Base-by-base conservation (phyloP, 2,329 filamentous ascomycete species). In the Aspergillus pseudoterreus region DNA sequence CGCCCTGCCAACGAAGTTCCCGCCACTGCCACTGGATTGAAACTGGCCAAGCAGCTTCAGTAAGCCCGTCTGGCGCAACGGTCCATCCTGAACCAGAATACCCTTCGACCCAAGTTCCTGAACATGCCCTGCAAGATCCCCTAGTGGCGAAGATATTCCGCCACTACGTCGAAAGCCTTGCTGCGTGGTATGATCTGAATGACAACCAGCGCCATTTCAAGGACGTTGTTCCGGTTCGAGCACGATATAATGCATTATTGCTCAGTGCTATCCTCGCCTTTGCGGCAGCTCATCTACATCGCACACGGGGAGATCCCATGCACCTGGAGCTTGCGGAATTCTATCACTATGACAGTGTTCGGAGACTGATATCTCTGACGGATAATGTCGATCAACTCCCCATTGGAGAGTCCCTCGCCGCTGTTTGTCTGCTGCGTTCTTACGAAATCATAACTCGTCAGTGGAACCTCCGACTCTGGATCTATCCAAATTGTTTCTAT, bases 161-260 rank as follows among this genome's bases (percentile, higher is more conserved):
- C 39, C 67, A 71, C 49, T 78, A 78, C 55, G 68, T 57, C 8
- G 41, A 51, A 4, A 30, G 49, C 38, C 60, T 78, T 15, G 74
- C 76, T 1, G 59, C 63, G 2, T 79, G 76, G 76, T 79, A 78
- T 56, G 75, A 79, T 46, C 67, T 79, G 6, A 75, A 73, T 43
- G 76, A 79, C 50, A 50, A 62, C 1, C 47, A 57, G 2, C 62
- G 58, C 0, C 56, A 63, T 4, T 79, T 79, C 32, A 63, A 59
- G 5, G 66, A 59, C 3, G 38, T 60, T 0, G 68, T 78, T 0
- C 70, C 75, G 0, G 47, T 55, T 4, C 51, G 66, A 8, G 71
- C 76, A 1, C 60, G 77, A 9, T 63, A 71, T 1, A 72, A 69
- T 33, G 60, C 72, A 1, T 61, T 79, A 0, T 62, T 79, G 2